Percentiles rank a stretch among this genome's conserved stretches.
phyloP scores from a whole-genome alignment of 2,329 filamentous ascomycete genomes.

The Trematosphaeria pertusa region DNA sequence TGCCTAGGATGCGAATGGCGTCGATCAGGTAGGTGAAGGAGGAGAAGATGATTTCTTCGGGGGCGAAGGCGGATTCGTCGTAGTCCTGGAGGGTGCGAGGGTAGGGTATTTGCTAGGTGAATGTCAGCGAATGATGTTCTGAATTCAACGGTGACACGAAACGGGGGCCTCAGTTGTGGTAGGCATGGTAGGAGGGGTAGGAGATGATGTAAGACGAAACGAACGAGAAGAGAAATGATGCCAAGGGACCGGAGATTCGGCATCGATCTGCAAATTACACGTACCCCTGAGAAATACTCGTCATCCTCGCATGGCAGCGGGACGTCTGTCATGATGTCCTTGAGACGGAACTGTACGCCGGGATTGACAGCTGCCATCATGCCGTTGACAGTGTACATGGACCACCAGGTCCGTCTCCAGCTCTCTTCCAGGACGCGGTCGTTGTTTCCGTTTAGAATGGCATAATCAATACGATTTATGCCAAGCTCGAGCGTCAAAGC shows the following conservation, averaged over 20 bases:
- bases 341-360: constrained; percentile 73
- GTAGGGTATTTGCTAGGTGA: constrained; percentile 41
- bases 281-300: constrained; percentile 61
- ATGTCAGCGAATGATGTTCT: constrained; percentile 19
- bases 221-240: constrained; percentile 18
- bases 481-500: constrained; percentile 77
- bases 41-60: constrained; percentile 74
- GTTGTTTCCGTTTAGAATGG: constrained; percentile 67
- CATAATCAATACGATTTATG: constrained; percentile 74
- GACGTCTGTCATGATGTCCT: constrained; percentile 71
- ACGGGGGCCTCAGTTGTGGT: no score
- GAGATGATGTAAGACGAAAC: neutral
- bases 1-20: constrained; percentile 77
- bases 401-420: constrained; percentile 92
- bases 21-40: constrained; percentile 87
- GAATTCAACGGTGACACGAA: no score
- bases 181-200: no score
- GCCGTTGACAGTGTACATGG: constrained; percentile 78
- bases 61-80: constrained; percentile 76
- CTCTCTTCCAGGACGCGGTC: constrained; percentile 78
- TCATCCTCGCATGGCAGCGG: constrained; percentile 82
- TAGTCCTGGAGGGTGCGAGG: constrained; percentile 71
- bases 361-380: constrained; percentile 83
- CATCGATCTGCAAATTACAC: neutral
- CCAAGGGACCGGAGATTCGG: constrained; percentile 15